Evolutionary conservation across 2,329 filamentous ascomycete species (phyloP), one percentile per base, ranked within the genome.

Genomic region (Parasarocladium wereldwijsianum): DNA sequence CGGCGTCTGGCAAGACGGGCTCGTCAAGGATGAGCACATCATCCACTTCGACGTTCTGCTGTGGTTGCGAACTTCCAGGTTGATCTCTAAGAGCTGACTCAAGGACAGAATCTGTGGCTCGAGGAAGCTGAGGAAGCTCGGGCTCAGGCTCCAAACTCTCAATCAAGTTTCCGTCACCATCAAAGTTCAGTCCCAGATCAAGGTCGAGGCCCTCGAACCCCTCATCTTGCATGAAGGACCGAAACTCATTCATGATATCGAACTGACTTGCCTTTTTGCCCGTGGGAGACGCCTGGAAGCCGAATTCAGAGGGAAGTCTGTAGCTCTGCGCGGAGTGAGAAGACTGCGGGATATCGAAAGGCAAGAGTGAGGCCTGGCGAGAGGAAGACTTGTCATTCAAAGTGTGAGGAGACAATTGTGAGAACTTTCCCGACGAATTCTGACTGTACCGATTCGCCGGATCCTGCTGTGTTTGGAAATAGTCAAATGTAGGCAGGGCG

Each of bases 141-240:
- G 49, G 49, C 26, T 64, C 58, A 12, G 55, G 43, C 11, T 62
- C 57, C 9, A 48, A 35, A 4, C 56, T 38, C 15, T 52, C 51
- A 23, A 64, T 39, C 20, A 69, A 43, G 34, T 67, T 67, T 21
- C 66, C 66, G 8, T 67, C 46, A 15, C 49, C 57, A 35, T 68
- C 65, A 31, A 70, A 60, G n/a, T 59, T 54, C 16, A 70, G 49
- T 3, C 56, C n/a, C n/a, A n/a, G n/a, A n/a, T n/a, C 58, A 38
- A 62, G 52, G 16, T 58, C 57, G 0, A 48, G 48, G 13, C 56
- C 56, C 0, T 47, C 47, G 13, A 56, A 39, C 5, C 58, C 41
- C 3, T 60, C 55, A 8, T 63, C 54, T 0, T 54, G 51, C 7
- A 40, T 49, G 12, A 62, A 51, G 2, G 50, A 47, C 17, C 50